These are phyloP conservation scores for Solanum megistacrolobum DNA, from an alignment of 257 asterid species.

Conservation along the genomic window DNA sequence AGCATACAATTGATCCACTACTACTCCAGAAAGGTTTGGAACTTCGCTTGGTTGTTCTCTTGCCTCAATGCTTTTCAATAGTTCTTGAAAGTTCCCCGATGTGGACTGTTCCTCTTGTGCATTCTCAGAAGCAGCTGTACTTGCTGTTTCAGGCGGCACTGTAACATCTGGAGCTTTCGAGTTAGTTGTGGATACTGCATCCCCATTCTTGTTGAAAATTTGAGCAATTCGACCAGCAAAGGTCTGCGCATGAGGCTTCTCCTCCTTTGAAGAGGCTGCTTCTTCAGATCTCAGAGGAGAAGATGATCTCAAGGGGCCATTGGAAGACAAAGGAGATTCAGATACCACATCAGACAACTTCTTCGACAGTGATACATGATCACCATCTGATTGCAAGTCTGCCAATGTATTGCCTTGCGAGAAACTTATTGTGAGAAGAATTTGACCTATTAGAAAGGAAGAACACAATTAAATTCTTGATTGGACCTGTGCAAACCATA, in stretches of 20 bases:
- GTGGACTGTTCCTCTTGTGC: constrained; percentile 37
- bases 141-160: constrained; percentile 37
- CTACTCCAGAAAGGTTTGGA: constrained; percentile 67
- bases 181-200: constrained; percentile 32
- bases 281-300: constrained; percentile 66
- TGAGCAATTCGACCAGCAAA: constrained; percentile 82
- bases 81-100: constrained; percentile 52
- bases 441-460: constrained; percentile 48
- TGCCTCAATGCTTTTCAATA: constrained; percentile 49
- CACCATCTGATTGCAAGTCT: constrained; percentile 41
- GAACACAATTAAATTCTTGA: background rate
- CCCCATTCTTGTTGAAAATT: constrained; percentile 65
- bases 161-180: constrained; percentile 35
- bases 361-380: constrained; percentile 26
- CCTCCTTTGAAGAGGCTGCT: constrained; percentile 43
- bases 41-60: constrained; percentile 58
- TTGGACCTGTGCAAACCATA: background rate
- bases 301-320: constrained; percentile 29
- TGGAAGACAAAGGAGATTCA: constrained; percentile 42
- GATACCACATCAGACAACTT: constrained; percentile 25
- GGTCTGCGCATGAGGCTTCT: constrained; percentile 38
- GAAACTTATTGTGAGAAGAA: constrained; percentile 77
- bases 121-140: constrained; percentile 21
- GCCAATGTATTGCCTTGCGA: constrained; percentile 39
- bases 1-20: constrained; percentile 61